Base-by-base conservation (phyloP, 176 grass and related monocot species). In the Ensete ventricosum region DNA sequence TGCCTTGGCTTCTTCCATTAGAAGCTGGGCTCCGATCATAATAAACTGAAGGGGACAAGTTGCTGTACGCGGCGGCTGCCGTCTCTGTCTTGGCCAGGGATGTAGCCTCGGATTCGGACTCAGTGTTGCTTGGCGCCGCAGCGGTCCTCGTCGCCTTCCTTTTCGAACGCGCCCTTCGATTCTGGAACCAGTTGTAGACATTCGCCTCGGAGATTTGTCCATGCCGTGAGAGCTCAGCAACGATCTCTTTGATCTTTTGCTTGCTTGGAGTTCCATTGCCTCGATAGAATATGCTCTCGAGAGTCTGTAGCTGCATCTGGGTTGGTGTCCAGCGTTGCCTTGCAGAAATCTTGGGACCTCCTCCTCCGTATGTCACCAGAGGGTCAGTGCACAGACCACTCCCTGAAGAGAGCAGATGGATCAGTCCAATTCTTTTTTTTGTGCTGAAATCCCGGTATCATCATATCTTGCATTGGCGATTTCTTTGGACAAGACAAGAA, bases 181-280 rank as follows among this genome's bases (percentile, higher is more conserved):
- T 98, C 78, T 98, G 94, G 69, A 98, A 98, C 94, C 94, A 98
- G 73, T 98, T 98, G 72, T 98, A 98, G 49, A 98, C 88, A 64
- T 98, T 98, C n/a, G 94, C 90, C 74, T 98, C 94, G 0, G 88
- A 91, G 74, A 93, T 98, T 68, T 93, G 88, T 9, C 94, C 94
- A 24, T 98, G 94, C 68, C 89, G 94, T 48, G 90, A 91, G 20
- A 98, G 88, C 53, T 91, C 88, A 0, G 70, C 11, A 8, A 90
- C 91, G 20, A 98, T 91, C 21, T 98, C 94, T 50, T 98, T 98
- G 77, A 98, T 93, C 82, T 84, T 93, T 62, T 93, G 88, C 85
- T 98, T 98, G 82, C 86, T 93, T 21, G 90, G 94, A 11, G 94
- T 98, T 43, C 90, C 94, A 62, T 85, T 93, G 64, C 94, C 94